Percentiles rank a stretch among this genome's conserved stretches.
Conservation (phyloP, 2,329 filamentous ascomycete genomes). For the Colletotrichum kahawae region DNA sequence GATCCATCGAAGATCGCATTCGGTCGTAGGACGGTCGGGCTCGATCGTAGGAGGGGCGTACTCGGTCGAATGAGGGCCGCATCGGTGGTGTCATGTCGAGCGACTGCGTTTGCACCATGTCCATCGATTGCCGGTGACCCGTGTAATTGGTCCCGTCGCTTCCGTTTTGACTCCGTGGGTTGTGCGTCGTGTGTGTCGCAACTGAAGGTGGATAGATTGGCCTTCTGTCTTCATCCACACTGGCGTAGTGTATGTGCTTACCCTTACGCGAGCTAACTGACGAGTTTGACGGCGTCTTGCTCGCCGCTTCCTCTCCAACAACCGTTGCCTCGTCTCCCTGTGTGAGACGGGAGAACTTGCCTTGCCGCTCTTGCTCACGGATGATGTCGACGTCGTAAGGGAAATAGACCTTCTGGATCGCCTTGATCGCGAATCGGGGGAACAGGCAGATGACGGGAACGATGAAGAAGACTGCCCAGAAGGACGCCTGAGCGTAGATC, state of each 20-base stretch:
- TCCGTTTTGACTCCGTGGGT: slow-evolving; percentile 83
- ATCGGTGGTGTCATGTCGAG: slow-evolving; percentile 28
- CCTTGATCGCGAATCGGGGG: slow-evolving; percentile 86
- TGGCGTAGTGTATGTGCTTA: slow-evolving; percentile 64
- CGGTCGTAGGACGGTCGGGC: slow-evolving; percentile 87
- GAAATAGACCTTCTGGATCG: slow-evolving; percentile 90
- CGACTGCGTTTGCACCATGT: slow-evolving; percentile 37
- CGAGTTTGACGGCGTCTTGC: slow-evolving; percentile 51
- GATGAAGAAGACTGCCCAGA: slow-evolving; percentile 85
- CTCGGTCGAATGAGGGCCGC: slow-evolving; percentile 25
- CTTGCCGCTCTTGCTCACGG: slow-evolving; percentile 85
- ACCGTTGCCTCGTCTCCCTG: slow-evolving; percentile 29
- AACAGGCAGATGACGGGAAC: slow-evolving; percentile 83
- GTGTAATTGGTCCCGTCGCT: slow-evolving; percentile 96
- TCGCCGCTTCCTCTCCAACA: slow-evolving; percentile 24
- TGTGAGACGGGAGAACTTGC: slow-evolving; percentile 79
- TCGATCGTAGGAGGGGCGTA: slow-evolving; percentile 67
- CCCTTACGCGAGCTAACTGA: slow-evolving; percentile 64
- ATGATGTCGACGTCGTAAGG: slow-evolving; percentile 95
- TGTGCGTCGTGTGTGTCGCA: slow-evolving; percentile 79
- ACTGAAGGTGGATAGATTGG: slow-evolving; percentile 94
- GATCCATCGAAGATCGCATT: slow-evolving; percentile 85
- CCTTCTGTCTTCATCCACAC: slow-evolving; percentile 83
- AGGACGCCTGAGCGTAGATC: slow-evolving; percentile 80
- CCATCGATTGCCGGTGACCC: slow-evolving; percentile 65